Base-by-base conservation (phyloP, 176 grass and related monocot genomes). In the Coix lacrymajobi region DNA sequence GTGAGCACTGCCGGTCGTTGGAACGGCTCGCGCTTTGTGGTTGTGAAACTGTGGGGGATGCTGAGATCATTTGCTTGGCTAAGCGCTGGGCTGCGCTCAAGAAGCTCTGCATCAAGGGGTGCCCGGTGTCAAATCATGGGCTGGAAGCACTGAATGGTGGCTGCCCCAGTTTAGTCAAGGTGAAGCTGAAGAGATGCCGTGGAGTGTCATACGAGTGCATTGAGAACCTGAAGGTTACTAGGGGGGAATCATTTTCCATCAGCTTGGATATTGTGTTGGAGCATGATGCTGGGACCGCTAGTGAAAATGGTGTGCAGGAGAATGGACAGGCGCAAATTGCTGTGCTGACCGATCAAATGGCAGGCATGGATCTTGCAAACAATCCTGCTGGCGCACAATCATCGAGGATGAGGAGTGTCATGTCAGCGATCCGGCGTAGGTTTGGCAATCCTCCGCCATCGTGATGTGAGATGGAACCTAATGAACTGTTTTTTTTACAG, bases 71-170 rank as follows among this genome's bases (percentile, higher is more conserved):
- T 29, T 98, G 96, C 84, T 82, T 98, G 62, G 92, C 96, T 8
- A 64, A 92, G 56, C 88, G 92, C 32, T 98, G 96, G 62, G 65
- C 82, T 46, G 79, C 89, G 1, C 87, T 98, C 45, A 98, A 91
- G 92, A 98, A 98, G 64, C 89, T 98, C 37, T 98, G 96, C 84
- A 98, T 98, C 87, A 98, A 98, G 80, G 92, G 87, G 3, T 98
- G 96, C 79, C 96, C 96, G 0, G 91, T 98, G 19, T 93, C 96
- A 3, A 85, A 98, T 71, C 81, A 82, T 9, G 96, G 96, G 45
- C 90, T 98, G 91, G 91, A 89, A 71, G 87, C 96, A 2, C 87
- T 98, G 6, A 88, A 88, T 24, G 64, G 74, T 13, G 92, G 96
- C 10, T 98, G 92, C 85, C 96, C 96, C 34, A 86, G 82, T 25